phyloP scores from a whole-genome alignment of 2,329 filamentous ascomycete species.

The Bisporella sp. region DNA sequence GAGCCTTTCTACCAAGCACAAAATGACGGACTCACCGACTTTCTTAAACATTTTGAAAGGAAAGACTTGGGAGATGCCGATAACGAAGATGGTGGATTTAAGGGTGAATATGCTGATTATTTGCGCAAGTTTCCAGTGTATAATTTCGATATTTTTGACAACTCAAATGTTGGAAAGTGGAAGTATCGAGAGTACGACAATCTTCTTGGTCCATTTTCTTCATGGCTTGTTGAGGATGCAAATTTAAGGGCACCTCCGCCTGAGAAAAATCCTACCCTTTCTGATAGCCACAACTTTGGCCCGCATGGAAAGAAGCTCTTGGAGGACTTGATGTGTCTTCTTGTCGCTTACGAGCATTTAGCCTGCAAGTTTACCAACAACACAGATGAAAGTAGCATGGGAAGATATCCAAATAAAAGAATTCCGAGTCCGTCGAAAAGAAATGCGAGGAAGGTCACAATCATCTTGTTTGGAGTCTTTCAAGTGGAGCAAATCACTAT shows the following conservation, averaged over 20 bases:
- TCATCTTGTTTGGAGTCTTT: conserved; percentile 14
- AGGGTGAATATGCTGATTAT: not conserved
- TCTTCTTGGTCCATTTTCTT: conserved; percentile 10
- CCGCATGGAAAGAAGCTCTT: conserved; percentile 5
- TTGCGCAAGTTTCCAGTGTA: conserved; percentile 11
- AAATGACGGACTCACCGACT: conserved; percentile 1
- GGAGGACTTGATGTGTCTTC: conserved; percentile 13
- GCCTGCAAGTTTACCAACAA: conserved; percentile 6
- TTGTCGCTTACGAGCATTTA: conserved; percentile 14
- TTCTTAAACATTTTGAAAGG: not conserved
- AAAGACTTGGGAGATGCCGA: not conserved
- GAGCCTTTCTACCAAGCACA: conserved; percentile 11
- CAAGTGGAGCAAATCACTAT: conserved; percentile 13
- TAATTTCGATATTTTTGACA: conserved; percentile 12
- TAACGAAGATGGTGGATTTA: conserved; percentile 3
- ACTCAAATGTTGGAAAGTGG: conserved; percentile 10
- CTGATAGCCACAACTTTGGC: conserved; percentile 4
- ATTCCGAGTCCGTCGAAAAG: not conserved
- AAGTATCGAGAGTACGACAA: conserved; percentile 11
- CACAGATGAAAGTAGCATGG: not conserved
- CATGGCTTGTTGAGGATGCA: conserved; percentile 15
- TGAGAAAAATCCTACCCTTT: conserved; percentile 2
- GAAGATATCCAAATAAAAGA: not conserved
- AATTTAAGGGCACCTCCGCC: conserved; percentile 6
- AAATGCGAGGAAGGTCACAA: conserved; percentile 10